Evolutionary conservation across 129 eudicot species (phyloP).

Genomic region (Tagetes patula): DNA sequence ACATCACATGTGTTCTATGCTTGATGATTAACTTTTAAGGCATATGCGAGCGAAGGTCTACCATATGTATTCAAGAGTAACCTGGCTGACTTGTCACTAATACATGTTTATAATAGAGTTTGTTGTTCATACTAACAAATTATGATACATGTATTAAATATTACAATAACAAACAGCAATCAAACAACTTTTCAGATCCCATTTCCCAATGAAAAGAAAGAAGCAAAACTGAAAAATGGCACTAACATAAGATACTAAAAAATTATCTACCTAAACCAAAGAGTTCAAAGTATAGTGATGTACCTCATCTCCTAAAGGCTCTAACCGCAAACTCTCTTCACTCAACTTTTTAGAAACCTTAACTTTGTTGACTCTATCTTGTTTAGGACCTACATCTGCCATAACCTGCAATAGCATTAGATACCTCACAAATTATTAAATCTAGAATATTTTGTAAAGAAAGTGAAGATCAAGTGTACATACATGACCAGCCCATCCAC

Average conservation of each 20-base stretch:
- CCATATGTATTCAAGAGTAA: neutral
- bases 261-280: slow-evolving; percentile 17
- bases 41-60: neutral
- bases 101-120: neutral
- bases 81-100: neutral
- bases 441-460: slow-evolving; percentile 9
- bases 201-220: neutral
- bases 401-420: slow-evolving; percentile 53
- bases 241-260: neutral
- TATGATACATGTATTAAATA: neutral
- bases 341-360: slow-evolving; percentile 34
- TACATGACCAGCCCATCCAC: slow-evolving; percentile 89
- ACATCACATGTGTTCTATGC: neutral
- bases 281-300: slow-evolving; percentile 11
- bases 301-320: slow-evolving; percentile 66
- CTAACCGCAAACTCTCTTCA: slow-evolving; percentile 53
- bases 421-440: slow-evolving; percentile 21
- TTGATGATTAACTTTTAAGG: neutral
- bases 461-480: slow-evolving; percentile 19
- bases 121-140: neutral
- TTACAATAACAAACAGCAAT: neutral
- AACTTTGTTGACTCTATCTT: slow-evolving; percentile 33
- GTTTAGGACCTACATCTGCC: slow-evolving; percentile 40
- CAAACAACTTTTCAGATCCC: neutral
- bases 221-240: too few relatives aligned